These are phyloP conservation scores for Penicillium sp. DNA, from an alignment of 2,329 filamentous ascomycete genomes.

Conservation along the genomic window DNA sequence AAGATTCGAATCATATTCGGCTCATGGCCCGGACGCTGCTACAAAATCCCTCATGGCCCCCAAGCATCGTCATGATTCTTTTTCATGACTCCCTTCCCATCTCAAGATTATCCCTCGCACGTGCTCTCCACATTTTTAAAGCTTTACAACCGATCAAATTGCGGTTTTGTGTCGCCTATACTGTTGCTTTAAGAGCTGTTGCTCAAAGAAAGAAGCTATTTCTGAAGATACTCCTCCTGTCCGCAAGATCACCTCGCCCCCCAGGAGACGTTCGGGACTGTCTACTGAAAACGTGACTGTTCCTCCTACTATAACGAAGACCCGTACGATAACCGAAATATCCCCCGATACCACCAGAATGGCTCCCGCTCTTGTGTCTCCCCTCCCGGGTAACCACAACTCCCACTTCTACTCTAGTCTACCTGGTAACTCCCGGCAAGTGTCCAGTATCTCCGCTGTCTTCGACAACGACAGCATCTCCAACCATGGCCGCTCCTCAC, in stretches of 20 bases:
- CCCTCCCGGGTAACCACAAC: conserved; percentile 16
- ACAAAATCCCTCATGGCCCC: conserved; percentile 8
- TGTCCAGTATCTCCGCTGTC: conserved; percentile 13
- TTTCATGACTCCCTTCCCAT: not conserved
- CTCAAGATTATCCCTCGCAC: not conserved
- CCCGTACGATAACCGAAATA: not conserved
- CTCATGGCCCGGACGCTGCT: conserved; percentile 7
- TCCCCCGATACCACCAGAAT: conserved; percentile 7
- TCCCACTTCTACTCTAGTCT: conserved; percentile 15
- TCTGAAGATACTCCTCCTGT: conserved; percentile 9
- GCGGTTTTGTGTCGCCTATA: conserved; percentile 17
- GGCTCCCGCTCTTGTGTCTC: conserved; percentile 20
- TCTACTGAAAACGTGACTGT: conserved; percentile 6
- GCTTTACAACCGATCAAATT: not conserved
- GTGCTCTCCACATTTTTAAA: conserved; percentile 3
- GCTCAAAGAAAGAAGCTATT: conserved; percentile 13
- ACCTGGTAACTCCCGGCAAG: conserved; percentile 14
- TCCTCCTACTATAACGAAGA: conserved; percentile 4
- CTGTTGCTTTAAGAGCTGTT: conserved; percentile 20
- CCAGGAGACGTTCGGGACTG: not conserved
- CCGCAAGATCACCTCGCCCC: conserved; percentile 3
- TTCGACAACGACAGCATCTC: conserved; percentile 23
- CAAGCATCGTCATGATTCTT: not conserved
- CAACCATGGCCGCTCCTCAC: conserved; percentile 18
- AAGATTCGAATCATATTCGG: not conserved